Evolutionary conservation across 2,329 filamentous ascomycete species (phyloP), one percentile per base, ranked within the genome.

Genomic region (Calonectria pseudoreteaudii): DNA sequence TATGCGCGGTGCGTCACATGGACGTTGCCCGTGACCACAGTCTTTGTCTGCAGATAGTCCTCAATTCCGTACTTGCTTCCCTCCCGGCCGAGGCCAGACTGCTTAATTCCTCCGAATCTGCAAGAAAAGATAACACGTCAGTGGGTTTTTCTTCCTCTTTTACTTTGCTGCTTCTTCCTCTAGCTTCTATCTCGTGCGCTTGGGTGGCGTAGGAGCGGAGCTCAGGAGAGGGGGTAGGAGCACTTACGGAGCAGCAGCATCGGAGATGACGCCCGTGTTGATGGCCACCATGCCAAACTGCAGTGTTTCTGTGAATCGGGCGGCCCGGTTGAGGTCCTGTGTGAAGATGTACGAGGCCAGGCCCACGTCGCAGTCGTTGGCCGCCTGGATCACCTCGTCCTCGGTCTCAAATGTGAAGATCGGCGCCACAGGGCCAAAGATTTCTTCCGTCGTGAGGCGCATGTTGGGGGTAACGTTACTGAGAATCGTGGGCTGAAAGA

Each of bases 261-360:
- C 75, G 38, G 72, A 75, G 20, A 82, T 77, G 28, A 85, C 70
- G 18, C 91, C 91, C 2, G 90, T 92, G 80, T 92, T 92, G 49
- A 92, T 88, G 70, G 91, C 92, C 4, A 94, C 88, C 91, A 93
- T 93, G 11, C 92, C 92, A 1, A 91, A 89, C 73, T 94, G 89
- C 56, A 94, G 83, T 4, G 82, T 85, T 78, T 90, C 88, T 3
- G 86, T 84, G 2, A 90, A 84, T 13, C 87, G 82, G 56, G 67
- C 80, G 81, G n/a, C 84, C 77, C 87, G 79, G 65, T 83, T 80
- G 5, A 87, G 70, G 78, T 88, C 83, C 74, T 81, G 81, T 14
- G 85, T 93, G 84, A 92, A 95, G 85, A 95, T 94, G 85, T 95
- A 95, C 0, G 92, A 92, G 1, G 94, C 93, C 20, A 95, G 88